phyloP scores from a whole-genome alignment of 352 stramenopile species.

The Phytophthora crassamura region DNA sequence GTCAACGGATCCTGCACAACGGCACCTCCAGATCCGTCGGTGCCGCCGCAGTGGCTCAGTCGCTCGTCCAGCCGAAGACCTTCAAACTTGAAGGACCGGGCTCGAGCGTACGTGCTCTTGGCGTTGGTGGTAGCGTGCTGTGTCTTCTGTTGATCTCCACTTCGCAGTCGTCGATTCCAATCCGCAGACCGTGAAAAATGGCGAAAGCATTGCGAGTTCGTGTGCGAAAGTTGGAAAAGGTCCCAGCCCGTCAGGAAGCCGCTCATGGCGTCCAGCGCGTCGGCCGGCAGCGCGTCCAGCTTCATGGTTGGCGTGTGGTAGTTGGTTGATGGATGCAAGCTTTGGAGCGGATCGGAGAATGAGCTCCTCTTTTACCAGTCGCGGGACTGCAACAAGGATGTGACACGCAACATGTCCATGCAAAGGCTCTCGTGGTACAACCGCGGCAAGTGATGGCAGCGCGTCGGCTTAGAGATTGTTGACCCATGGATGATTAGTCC shows the following conservation, averaged over 20 bases:
- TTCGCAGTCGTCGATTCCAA: slow-evolving; percentile 7
- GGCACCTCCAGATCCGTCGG: slow-evolving; percentile 2
- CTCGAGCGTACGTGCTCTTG: slow-evolving; percentile 7
- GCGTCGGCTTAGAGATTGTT: not conserved
- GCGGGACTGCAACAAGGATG: slow-evolving; percentile 5
- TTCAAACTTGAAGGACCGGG: slow-evolving; percentile 16
- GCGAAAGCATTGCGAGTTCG: slow-evolving; percentile 3
- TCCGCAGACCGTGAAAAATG: not conserved
- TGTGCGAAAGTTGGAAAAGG: slow-evolving; percentile 14
- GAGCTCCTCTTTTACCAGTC: not conserved
- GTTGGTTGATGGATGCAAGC: too few relatives aligned
- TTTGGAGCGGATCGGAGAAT: slow-evolving; percentile 8
- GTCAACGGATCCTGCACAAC: slow-evolving; percentile 7
- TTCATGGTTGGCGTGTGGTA: too few relatives aligned
- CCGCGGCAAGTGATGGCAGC: slow-evolving; percentile 9
- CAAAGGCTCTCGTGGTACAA: slow-evolving; percentile 10
- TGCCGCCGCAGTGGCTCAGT: slow-evolving; percentile 9
- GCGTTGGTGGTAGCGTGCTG: not conserved
- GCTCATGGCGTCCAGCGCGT: slow-evolving; percentile 9
- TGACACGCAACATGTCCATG: slow-evolving; percentile 18
- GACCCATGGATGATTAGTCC: too few relatives aligned
- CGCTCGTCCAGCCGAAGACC: slow-evolving; percentile 15
- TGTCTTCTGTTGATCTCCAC: not conserved
- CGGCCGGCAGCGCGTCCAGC: not conserved
- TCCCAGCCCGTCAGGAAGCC: slow-evolving; percentile 17